These are phyloP conservation scores for Fusarium dimerum DNA, from an alignment of 2,329 filamentous ascomycete genomes.

Conservation along the genomic window DNA sequence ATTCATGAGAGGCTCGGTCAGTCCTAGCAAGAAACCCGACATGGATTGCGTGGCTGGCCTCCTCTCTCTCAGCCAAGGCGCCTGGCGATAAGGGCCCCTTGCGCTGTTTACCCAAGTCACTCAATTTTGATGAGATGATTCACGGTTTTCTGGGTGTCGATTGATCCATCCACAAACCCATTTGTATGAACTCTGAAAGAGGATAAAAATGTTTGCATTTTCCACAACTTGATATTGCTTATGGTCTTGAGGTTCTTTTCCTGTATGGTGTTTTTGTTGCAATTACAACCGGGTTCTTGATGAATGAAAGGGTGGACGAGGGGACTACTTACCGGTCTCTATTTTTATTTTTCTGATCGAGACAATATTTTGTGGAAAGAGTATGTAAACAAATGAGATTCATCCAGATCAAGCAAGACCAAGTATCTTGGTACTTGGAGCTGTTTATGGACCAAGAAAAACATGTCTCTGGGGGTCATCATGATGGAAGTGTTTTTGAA, in stretches of 20 bases:
- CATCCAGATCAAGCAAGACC: not conserved
- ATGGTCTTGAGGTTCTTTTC: constrained; percentile 11
- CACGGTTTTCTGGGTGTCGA: too few relatives aligned
- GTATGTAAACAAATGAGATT: not conserved
- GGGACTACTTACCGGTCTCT: not conserved
- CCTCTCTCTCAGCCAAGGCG: constrained; percentile 86
- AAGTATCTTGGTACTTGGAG: not conserved
- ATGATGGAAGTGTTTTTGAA: too few relatives aligned
- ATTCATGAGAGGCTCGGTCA: constrained; percentile 70
- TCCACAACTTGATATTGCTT: constrained; percentile 14
- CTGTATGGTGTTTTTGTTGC: constrained; percentile 20
- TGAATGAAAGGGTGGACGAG: constrained; percentile 1
- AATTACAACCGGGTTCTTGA: constrained; percentile 12
- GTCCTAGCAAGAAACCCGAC: constrained; percentile 74
- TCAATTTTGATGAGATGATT: constrained; percentile 7
- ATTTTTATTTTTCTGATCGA: not conserved
- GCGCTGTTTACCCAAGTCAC: constrained; percentile 1
- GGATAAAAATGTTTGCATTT: constrained; percentile 17
- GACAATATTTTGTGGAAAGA: not conserved
- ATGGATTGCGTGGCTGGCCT: constrained; percentile 89
- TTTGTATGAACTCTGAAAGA: constrained; percentile 15
- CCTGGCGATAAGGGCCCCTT: constrained; percentile 62
- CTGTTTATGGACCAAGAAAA: not conserved
- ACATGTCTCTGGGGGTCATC: too few relatives aligned
- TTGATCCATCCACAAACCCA: constrained; percentile 4